Evolutionary conservation across 2,329 filamentous ascomycete genomes (phyloP).

Genomic region (Pseudocercospora vitis): DNA sequence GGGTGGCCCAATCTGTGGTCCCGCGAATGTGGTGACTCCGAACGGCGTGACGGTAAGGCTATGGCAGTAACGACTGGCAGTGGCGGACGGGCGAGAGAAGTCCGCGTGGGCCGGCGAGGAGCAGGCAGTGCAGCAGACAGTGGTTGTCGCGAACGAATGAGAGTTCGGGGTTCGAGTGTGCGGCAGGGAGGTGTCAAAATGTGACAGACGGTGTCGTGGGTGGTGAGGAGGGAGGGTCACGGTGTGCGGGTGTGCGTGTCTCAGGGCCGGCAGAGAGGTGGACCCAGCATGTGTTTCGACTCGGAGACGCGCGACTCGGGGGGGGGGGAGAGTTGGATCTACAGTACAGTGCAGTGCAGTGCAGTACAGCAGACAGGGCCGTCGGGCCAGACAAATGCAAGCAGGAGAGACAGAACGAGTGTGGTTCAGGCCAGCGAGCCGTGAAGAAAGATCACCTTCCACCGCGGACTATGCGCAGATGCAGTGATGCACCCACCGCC

Average conservation of each 20-base stretch:
- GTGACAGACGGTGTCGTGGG: conserved; percentile 2
- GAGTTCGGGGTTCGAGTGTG: background rate
- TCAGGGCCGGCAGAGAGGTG: background rate
- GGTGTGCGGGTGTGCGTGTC: too few species aligned
- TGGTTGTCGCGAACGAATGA: background rate
- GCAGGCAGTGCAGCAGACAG: background rate
- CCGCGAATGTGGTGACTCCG: too few species aligned
- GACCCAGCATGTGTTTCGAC: conserved; percentile 3
- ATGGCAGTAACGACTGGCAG: background rate
- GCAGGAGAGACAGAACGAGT: background rate
- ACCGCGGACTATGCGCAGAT: conserved; percentile 13
- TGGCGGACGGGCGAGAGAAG: background rate
- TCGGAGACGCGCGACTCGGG: background rate
- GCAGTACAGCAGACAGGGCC: too few species aligned
- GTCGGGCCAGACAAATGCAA: too few species aligned
- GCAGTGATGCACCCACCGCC: background rate
- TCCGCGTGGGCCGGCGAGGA: background rate
- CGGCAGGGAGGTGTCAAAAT: conserved; percentile 1
- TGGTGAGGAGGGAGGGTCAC: background rate
- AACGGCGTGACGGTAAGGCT: background rate
- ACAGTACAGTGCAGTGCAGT: too few species aligned
- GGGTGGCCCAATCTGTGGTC: too few species aligned
- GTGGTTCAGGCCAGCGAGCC: conserved; percentile 8
- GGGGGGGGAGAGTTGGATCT: too few species aligned
- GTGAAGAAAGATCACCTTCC: conserved; percentile 1